These are phyloP conservation scores for Sideroxylon spinosum DNA, from an alignment of 179 eudicot genomes.

Conservation along the genomic window DNA sequence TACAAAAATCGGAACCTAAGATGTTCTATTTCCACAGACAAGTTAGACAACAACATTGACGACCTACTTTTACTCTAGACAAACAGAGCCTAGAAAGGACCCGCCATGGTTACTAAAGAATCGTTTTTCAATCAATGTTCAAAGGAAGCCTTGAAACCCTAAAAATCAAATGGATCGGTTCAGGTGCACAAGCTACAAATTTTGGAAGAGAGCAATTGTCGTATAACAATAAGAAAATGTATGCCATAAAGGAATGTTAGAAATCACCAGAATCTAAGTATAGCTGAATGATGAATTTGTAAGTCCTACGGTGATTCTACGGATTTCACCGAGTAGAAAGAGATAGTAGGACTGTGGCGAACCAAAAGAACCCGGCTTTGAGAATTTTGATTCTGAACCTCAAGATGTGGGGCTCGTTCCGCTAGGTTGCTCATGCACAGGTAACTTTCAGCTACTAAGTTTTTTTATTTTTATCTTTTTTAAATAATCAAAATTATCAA, in stretches of 20 bases:
- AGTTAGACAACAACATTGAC: background rate
- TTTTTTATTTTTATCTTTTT: too few relatives aligned
- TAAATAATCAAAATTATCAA: too few relatives aligned
- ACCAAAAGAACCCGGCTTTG: too few relatives aligned
- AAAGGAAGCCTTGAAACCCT: constrained; percentile 8
- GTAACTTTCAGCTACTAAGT: too few relatives aligned
- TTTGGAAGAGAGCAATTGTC: background rate
- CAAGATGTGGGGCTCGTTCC: too few relatives aligned
- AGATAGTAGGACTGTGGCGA: too few relatives aligned
- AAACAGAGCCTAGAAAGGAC: background rate
- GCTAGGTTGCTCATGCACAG: too few relatives aligned
- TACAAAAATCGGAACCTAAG: background rate
- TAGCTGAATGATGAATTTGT: background rate
- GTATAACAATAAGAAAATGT: background rate
- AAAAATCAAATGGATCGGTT: background rate
- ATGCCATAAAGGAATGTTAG: background rate
- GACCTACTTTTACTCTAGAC: background rate
- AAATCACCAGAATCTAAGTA: constrained; percentile 4
- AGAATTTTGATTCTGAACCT: too few relatives aligned
- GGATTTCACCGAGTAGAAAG: background rate
- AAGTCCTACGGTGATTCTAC: background rate
- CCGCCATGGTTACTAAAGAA: background rate
- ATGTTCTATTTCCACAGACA: background rate
- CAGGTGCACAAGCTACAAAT: background rate
- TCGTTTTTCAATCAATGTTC: background rate